These are phyloP conservation scores for Aspergillus ellipticus DNA, from an alignment of 495 filamentous ascomycete genomes.

Conservation along the genomic window DNA sequence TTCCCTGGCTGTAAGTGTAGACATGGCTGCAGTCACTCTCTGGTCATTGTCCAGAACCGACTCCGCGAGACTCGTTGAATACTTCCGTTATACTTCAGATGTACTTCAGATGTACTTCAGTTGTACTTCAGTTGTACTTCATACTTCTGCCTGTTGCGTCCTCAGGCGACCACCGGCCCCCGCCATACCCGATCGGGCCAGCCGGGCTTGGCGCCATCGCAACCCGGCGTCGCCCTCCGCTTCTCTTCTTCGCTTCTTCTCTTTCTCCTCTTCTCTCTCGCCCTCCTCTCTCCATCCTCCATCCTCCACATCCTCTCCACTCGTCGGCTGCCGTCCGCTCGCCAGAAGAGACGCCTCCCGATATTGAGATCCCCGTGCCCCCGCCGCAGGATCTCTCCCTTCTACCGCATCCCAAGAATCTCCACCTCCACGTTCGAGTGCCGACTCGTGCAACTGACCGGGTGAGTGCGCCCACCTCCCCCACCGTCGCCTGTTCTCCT, in stretches of 20 bases:
- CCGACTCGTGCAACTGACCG: not conserved
- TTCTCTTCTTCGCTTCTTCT: not conserved
- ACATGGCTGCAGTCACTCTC: no score
- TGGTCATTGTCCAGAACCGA: no score
- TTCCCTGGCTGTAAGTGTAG: no score
- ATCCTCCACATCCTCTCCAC: not conserved
- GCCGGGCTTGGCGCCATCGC: constrained; percentile 1
- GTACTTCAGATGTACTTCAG: no score
- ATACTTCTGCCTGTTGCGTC: not conserved
- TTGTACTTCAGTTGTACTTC: not conserved
- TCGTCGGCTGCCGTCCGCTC: no score
- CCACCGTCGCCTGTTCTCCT: not conserved
- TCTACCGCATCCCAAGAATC: no score
- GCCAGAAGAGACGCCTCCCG: not conserved
- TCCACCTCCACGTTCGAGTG: not conserved
- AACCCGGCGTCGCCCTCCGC: not conserved
- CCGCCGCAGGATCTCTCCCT: not conserved
- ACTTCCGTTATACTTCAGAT: no score
- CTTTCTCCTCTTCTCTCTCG: not conserved
- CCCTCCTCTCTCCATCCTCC: not conserved
- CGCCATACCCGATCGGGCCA: constrained; percentile 1
- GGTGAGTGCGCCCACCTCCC: not conserved
- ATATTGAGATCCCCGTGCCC: not conserved
- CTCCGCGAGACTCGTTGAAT: no score
- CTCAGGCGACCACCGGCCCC: no score